phyloP scores from a whole-genome alignment of 495 filamentous ascomycete genomes.

The Aspergillus wentii region DNA sequence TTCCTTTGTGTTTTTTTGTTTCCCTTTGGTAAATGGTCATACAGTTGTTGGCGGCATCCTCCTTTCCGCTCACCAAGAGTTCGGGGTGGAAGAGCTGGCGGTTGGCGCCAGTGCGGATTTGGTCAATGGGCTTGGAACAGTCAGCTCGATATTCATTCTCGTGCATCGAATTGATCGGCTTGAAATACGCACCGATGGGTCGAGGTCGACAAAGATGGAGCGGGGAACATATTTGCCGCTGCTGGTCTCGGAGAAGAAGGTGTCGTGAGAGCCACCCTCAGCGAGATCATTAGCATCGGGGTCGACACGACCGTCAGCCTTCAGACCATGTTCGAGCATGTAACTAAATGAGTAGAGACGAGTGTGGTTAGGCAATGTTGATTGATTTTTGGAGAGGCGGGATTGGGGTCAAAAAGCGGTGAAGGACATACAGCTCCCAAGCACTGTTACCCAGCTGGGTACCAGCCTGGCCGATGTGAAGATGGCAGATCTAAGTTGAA shows the following conservation, averaged over 20 bases:
- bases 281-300: constrained; percentile 56
- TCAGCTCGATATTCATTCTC: constrained; percentile 11
- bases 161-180: neutral
- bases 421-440: constrained; percentile 82
- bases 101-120: constrained; percentile 80
- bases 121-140: constrained; percentile 65
- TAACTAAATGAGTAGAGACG: constrained; percentile 50
- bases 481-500: constrained; percentile 65
- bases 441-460: constrained; percentile 89
- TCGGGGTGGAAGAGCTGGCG: constrained; percentile 89
- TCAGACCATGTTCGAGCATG: constrained; percentile 85
- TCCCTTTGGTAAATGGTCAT: constrained; percentile 5
- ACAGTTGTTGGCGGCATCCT: constrained; percentile 93
- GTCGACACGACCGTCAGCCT: constrained; percentile 66
- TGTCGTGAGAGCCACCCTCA: constrained; percentile 73
- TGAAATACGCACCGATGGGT: constrained; percentile 61
- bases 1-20: neutral
- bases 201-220: constrained; percentile 84
- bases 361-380: neutral
- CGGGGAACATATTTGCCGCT: constrained; percentile 86
- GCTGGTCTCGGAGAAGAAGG: constrained; percentile 87
- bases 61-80: constrained; percentile 82
- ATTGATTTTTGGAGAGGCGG: constrained; percentile 1
- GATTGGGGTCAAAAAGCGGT: constrained; percentile 29
- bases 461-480: constrained; percentile 92